These are phyloP conservation scores for Yamadazyma laniorum DNA, from an alignment of 805 yeast genomes.

Conservation along the genomic window DNA sequence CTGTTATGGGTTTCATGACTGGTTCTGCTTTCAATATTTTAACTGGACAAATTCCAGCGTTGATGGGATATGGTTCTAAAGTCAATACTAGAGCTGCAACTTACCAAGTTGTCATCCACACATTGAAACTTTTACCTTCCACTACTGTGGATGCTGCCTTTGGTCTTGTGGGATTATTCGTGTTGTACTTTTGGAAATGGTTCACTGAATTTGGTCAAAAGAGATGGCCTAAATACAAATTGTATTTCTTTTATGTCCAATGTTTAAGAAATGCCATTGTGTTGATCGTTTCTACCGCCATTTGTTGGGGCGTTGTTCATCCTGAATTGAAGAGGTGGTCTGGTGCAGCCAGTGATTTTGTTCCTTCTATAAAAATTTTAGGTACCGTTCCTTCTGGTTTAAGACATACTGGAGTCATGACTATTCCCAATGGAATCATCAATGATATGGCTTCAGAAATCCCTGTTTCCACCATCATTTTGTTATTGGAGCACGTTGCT, in stretches of 20 bases:
- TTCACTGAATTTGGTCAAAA: constrained; percentile 58
- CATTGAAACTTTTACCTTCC: constrained; percentile 67
- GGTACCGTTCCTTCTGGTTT: constrained; percentile 85
- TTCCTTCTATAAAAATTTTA: constrained; percentile 55
- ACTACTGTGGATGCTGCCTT: constrained; percentile 84
- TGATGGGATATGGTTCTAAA: constrained; percentile 67
- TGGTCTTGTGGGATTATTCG: constrained; percentile 71
- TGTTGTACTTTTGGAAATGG: constrained; percentile 74
- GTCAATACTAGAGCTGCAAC: constrained; percentile 76
- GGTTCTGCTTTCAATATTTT: constrained; percentile 88
- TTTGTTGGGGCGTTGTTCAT: constrained; percentile 74
- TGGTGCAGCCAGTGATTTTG: constrained; percentile 33
- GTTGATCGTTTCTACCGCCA: constrained; percentile 76
- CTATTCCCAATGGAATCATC: constrained; percentile 57
- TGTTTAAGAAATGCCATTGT: constrained; percentile 82
- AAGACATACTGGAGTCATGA: constrained; percentile 70
- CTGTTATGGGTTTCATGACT: constrained; percentile 91
- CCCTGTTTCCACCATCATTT: constrained; percentile 81
- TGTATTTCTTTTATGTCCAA: constrained; percentile 63
- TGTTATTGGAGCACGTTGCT: constrained; percentile 88
- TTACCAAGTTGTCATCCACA: constrained; percentile 64
- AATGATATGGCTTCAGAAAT: constrained; percentile 67
- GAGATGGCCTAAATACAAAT: constrained; percentile 57
- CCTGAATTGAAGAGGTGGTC: constrained; percentile 32
- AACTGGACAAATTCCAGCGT: constrained; percentile 80